Evolutionary conservation across 1,284 basidiomycete genomes (phyloP).

Genomic region (Austroboletus niveus): DNA sequence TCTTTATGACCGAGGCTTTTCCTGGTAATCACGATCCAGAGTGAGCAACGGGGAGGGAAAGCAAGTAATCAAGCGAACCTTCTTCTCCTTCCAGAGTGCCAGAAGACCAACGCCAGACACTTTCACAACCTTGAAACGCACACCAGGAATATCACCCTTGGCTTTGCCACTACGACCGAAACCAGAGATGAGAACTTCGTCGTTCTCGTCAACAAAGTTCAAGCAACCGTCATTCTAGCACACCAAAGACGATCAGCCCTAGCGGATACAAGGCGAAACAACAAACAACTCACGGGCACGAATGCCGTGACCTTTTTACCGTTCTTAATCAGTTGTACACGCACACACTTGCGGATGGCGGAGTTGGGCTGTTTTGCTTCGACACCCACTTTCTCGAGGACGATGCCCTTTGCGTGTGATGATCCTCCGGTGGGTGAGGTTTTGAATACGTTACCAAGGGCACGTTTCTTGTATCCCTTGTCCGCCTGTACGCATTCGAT

Average conservation of each 20-base stretch:
- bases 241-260: conserved; percentile 17
- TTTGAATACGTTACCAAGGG: conserved; percentile 99
- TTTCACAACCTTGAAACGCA: conserved; percentile 99
- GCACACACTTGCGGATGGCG: conserved; percentile 99
- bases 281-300: conserved; percentile 50
- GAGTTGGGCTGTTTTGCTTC: conserved; percentile 99
- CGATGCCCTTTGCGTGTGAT: conserved; percentile 99
- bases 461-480: conserved; percentile 99
- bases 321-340: conserved; percentile 99
- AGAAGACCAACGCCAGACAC: conserved; percentile 98
- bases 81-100: conserved; percentile 98
- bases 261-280: not conserved
- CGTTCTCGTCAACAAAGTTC: conserved; percentile 99
- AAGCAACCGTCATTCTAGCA: conserved; percentile 95
- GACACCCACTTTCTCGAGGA: conserved; percentile 96
- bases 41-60: not conserved
- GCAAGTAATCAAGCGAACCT: conserved; percentile 52
- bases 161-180: conserved; percentile 99
- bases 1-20: conserved; percentile 86
- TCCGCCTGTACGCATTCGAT: conserved; percentile 67
- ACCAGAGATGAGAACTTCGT: conserved; percentile 99
- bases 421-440: conserved; percentile 99
- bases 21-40: conserved; percentile 43
- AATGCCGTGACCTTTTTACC: conserved; percentile 99
- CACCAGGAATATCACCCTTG: conserved; percentile 96